Evolutionary conservation across 2,329 filamentous ascomycete genomes (phyloP).

Genomic region (Elsinoe australis): DNA sequence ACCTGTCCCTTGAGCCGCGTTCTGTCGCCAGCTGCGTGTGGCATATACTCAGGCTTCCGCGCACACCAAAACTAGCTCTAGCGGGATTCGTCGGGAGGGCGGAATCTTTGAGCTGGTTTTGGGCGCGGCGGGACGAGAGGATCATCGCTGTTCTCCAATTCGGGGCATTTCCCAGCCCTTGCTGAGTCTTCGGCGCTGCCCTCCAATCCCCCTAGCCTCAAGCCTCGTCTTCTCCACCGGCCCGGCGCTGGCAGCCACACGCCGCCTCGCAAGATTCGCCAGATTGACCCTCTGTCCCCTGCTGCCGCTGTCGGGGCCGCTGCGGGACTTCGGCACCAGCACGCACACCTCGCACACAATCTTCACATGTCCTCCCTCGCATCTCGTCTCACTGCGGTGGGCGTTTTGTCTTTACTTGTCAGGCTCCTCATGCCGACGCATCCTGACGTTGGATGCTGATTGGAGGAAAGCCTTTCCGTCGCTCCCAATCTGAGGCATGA

Average conservation of each 20-base stretch:
- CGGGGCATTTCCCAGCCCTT: too few species aligned
- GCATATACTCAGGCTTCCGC: too few species aligned
- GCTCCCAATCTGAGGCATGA: conserved; percentile 9
- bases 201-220: background rate
- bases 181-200: background rate
- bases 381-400: background rate
- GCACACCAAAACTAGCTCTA: too few species aligned
- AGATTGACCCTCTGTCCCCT: background rate
- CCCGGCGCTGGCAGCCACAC: background rate
- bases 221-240: conserved; percentile 14
- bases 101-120: background rate
- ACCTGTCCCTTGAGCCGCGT: too few species aligned
- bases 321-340: conserved; percentile 13
- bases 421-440: conserved; percentile 1
- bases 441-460: background rate
- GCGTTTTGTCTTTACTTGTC: too few species aligned
- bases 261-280: background rate
- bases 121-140: background rate
- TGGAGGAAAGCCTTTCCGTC: background rate
- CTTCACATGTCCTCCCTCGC: background rate
- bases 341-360: background rate
- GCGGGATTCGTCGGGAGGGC: too few species aligned
- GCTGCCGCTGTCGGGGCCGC: conserved; percentile 4
- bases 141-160: background rate
- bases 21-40: too few species aligned